Evolutionary conservation across 352 stramenopile genomes (phyloP).

Genomic region (Phytophthora cryptogea): DNA sequence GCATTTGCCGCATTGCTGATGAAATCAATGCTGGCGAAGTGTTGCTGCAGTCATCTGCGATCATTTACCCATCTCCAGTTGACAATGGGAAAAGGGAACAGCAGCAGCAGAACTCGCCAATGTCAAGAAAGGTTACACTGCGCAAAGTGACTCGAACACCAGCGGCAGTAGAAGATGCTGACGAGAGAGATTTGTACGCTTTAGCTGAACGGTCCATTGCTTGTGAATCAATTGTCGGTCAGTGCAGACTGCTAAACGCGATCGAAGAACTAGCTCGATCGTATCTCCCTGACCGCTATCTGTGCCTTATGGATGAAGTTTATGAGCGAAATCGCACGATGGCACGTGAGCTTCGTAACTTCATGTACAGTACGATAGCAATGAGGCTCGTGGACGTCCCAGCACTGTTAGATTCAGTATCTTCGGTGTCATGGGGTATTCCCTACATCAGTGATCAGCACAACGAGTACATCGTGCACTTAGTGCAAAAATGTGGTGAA

Average conservation of each 20-base stretch:
- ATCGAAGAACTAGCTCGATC: constrained; percentile 69
- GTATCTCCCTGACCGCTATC: constrained; percentile 68
- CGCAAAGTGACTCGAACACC: constrained; percentile 57
- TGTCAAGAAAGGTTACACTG: constrained; percentile 46
- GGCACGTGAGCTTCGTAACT: constrained; percentile 59
- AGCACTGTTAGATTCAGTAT: constrained; percentile 47
- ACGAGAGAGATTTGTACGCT: constrained; percentile 63
- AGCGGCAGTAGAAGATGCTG: constrained; percentile 46
- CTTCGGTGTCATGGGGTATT: constrained; percentile 67
- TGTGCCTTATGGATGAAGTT: constrained; percentile 72
- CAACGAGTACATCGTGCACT: constrained; percentile 80
- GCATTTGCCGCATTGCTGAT: constrained; percentile 59
- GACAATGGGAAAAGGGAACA: constrained; percentile 23
- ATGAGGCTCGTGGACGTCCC: constrained; percentile 49
- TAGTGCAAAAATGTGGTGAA: constrained; percentile 84
- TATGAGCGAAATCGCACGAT: constrained; percentile 56
- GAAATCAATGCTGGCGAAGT: constrained; percentile 54
- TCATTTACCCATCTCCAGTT: constrained; percentile 31
- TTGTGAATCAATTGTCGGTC: constrained; percentile 62
- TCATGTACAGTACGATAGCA: constrained; percentile 66
- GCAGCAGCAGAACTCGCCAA: constrained; percentile 26
- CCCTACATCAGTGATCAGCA: constrained; percentile 66
- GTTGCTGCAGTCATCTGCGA: constrained; percentile 49
- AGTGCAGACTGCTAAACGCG: constrained; percentile 64
- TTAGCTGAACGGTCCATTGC: constrained; percentile 70